Evolutionary conservation across 2,329 filamentous ascomycete species (phyloP).

Genomic region (Fusarium armeniacum): DNA sequence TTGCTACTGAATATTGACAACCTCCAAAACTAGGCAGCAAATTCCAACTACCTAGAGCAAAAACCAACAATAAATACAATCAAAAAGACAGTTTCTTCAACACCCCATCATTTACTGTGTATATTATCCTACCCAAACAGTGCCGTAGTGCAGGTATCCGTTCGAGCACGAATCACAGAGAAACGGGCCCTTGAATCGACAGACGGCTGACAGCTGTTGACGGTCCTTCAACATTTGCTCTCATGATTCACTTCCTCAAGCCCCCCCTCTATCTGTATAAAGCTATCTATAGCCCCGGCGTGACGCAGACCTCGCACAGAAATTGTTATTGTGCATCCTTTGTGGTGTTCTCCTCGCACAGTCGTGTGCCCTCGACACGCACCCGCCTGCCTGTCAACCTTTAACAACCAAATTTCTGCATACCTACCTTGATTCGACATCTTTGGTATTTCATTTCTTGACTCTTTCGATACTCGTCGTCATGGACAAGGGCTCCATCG

Average conservation of each 20-base stretch:
- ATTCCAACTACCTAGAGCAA: neutral
- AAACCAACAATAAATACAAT: neutral
- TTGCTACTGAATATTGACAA: neutral
- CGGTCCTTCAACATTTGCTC: conserved; percentile 4
- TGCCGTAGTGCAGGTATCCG: conserved; percentile 29
- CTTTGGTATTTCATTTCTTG: conserved; percentile 4
- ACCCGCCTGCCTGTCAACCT: conserved; percentile 28
- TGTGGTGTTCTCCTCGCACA: conserved; percentile 23
- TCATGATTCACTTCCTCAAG: conserved; percentile 37
- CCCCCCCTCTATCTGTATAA: neutral
- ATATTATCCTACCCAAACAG: conserved; percentile 6
- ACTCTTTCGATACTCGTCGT: conserved; percentile 4
- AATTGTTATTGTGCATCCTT: conserved; percentile 37
- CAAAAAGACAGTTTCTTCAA: neutral
- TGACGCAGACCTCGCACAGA: conserved; percentile 30
- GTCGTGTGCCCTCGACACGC: conserved; percentile 32
- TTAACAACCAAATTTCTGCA: conserved; percentile 10
- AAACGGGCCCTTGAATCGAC: conserved; percentile 22
- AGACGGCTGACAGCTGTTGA: conserved; percentile 45
- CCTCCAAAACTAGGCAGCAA: neutral
- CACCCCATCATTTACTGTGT: neutral
- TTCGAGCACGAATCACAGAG: conserved; percentile 34
- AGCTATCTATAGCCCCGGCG: conserved; percentile 34
- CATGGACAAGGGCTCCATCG: conserved; percentile 50
- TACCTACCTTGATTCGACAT: conserved; percentile 12